Evolutionary conservation across 768 basidiomycete species (phyloP).

Genomic region (Phylloporus arenicola): DNA sequence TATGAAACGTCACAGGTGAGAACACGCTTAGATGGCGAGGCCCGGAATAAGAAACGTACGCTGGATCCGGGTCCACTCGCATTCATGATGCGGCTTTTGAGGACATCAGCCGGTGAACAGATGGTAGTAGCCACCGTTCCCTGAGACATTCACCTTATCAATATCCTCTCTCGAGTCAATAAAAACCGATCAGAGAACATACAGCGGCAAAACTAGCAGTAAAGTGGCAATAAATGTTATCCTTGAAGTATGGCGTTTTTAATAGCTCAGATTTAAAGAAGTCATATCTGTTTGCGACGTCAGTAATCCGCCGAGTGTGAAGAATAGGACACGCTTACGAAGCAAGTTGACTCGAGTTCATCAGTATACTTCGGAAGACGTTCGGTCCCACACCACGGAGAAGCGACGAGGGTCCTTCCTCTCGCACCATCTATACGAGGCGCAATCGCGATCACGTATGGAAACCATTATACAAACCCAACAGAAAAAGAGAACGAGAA

Average conservation of each 20-base stretch:
- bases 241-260: conserved; percentile 64
- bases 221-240: conserved; percentile 81
- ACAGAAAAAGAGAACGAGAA: background rate
- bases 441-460: background rate
- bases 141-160: conserved; percentile 30
- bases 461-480: background rate
- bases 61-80: conserved; percentile 76
- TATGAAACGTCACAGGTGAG: background rate
- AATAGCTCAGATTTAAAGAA: conserved; percentile 85
- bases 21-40: background rate
- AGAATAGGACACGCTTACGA: conserved; percentile 47
- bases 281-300: conserved; percentile 56
- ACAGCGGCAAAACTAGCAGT: conserved; percentile 84
- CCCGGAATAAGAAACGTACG: conserved; percentile 37
- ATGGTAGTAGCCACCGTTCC: conserved; percentile 87
- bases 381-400: conserved; percentile 78
- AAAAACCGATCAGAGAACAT: conserved; percentile 18
- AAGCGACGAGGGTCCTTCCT: conserved; percentile 77
- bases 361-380: conserved; percentile 77
- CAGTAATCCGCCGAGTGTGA: background rate
- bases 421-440: conserved; percentile 66
- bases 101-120: conserved; percentile 83
- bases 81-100: conserved; percentile 89
- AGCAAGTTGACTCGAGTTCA: conserved; percentile 91
- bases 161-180: background rate